Conservation (phyloP, 2,329 filamentous ascomycete species). For the Colletotrichum coccodes region DNA sequence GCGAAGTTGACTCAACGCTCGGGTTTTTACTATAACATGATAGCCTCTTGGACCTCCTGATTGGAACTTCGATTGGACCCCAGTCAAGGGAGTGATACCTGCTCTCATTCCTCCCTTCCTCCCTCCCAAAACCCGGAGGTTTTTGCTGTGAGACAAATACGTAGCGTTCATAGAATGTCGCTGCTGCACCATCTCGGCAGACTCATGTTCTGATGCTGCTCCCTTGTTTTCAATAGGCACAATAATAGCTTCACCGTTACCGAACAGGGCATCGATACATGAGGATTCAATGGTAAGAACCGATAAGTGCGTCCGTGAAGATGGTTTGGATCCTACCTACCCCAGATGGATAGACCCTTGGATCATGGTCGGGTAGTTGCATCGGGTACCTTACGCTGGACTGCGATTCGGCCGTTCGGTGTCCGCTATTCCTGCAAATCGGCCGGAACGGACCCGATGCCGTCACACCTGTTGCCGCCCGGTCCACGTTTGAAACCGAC, state of each 20-base stretch:
- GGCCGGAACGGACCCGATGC: neutral
- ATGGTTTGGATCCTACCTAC: neutral
- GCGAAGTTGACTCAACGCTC: neutral
- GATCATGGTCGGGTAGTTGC: neutral
- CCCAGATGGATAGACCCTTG: neutral
- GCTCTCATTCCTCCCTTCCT: neutral
- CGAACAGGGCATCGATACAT: neutral
- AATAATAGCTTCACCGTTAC: neutral
- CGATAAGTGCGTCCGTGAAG: neutral
- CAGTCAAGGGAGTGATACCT: slow-evolving; percentile 13
- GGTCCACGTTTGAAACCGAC: neutral
- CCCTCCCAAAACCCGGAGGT: neutral
- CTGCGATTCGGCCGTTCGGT: neutral
- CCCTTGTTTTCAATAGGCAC: slow-evolving; percentile 5
- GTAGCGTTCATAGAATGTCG: neutral
- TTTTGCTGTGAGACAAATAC: neutral
- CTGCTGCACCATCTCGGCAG: neutral
- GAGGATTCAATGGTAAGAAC: neutral
- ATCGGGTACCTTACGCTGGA: neutral
- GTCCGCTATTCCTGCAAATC: neutral
- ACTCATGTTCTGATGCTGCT: neutral
- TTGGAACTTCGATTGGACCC: slow-evolving; percentile 1
- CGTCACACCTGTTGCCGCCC: neutral
- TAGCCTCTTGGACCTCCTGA: neutral
- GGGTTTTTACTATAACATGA: neutral